phyloP scores from a whole-genome alignment of 805 yeast species.

The Tanozyma kutaoensis region DNA sequence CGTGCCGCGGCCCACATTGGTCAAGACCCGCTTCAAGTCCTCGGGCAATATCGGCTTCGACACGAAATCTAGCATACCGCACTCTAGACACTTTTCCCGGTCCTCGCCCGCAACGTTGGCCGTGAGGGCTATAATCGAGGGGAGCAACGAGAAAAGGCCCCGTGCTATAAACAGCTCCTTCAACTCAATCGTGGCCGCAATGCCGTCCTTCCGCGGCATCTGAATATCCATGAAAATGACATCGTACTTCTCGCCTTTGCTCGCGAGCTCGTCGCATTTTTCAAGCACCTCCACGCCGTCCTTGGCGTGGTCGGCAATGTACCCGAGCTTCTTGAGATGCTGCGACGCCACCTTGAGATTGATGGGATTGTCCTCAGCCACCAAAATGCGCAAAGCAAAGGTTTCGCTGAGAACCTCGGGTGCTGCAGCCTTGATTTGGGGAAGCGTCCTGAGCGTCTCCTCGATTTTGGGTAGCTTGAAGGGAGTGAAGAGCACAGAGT shows the following conservation, averaged over 20 bases:
- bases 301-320: conserved; percentile 36
- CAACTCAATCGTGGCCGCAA: conserved; percentile 32
- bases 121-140: conserved; percentile 33
- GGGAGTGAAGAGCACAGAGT: conserved; percentile 15
- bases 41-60: conserved; percentile 40
- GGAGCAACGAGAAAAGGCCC: conserved; percentile 9
- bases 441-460: conserved; percentile 2
- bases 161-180: conserved; percentile 12
- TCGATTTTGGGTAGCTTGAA: conserved; percentile 13
- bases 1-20: conserved; percentile 3
- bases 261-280: conserved; percentile 13
- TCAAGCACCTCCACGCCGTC: conserved; percentile 35
- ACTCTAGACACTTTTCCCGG: conserved; percentile 27
- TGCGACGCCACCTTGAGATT: conserved; percentile 37
- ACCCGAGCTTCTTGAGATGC: conserved; percentile 36
- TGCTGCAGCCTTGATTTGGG: too few species aligned
- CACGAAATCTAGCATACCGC: conserved; percentile 40
- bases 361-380: conserved; percentile 44
- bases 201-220: conserved; percentile 44
- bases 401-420: too few species aligned
- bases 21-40: conserved; percentile 24
- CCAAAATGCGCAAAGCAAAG: conserved; percentile 31
- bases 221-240: conserved; percentile 40
- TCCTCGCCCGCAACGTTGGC: conserved; percentile 46
- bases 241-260: conserved; percentile 25